These are phyloP conservation scores for Ophiostoma ulmi DNA, from an alignment of 2,329 filamentous ascomycete genomes.

Conservation along the genomic window DNA sequence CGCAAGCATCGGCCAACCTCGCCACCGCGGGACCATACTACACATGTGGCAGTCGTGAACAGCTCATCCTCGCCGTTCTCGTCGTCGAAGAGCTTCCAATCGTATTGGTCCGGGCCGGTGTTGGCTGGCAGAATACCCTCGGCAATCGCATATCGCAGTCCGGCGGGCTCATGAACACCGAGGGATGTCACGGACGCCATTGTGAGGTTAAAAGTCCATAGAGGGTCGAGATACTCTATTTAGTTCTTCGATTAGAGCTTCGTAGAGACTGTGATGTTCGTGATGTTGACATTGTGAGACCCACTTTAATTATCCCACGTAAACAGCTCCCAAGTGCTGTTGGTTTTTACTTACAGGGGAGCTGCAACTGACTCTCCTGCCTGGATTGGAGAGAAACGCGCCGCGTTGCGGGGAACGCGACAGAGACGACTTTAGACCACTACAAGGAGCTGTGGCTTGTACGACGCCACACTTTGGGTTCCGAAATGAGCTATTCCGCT, in stretches of 20 bases:
- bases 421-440: neutral
- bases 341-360: constrained; percentile 9
- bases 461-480: constrained; percentile 10
- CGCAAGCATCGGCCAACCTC: constrained; percentile 80
- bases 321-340: neutral
- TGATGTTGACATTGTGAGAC: constrained; percentile 10
- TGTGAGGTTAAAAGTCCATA: neutral
- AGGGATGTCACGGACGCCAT: constrained; percentile 93
- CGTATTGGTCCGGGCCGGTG: constrained; percentile 61
- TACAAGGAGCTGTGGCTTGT: constrained; percentile 17
- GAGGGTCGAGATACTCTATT: neutral
- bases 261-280: neutral
- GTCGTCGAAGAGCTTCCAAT: constrained; percentile 62
- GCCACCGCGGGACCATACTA: constrained; percentile 84
- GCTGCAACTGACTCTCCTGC: constrained; percentile 15
- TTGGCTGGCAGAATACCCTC: constrained; percentile 71
- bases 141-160: constrained; percentile 73
- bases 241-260: neutral
- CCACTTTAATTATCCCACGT: constrained; percentile 10
- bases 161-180: constrained; percentile 83
- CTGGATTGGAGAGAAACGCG: constrained; percentile 16
- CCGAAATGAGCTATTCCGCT: constrained; percentile 4
- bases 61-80: constrained; percentile 67
- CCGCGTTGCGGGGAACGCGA: constrained; percentile 23
- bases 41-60: constrained; percentile 66